phyloP scores from a whole-genome alignment of 345 rosid genomes.

The Eucalyptus tenuipes region DNA sequence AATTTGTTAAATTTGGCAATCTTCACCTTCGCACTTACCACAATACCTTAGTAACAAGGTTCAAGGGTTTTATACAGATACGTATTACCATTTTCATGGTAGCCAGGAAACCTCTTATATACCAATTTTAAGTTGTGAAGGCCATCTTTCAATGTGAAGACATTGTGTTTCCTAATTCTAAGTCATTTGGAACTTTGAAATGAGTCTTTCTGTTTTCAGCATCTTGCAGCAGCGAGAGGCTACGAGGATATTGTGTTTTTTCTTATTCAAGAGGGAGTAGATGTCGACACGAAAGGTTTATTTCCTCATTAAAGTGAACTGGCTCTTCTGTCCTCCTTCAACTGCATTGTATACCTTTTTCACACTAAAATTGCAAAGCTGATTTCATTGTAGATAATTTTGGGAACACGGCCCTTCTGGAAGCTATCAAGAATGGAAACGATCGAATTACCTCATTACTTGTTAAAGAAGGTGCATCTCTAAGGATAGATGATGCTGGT shows the following conservation, averaged over 20 bases:
- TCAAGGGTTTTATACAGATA: background rate
- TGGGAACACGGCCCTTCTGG: conserved; percentile 77
- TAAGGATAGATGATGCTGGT: conserved; percentile 66
- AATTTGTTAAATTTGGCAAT: background rate
- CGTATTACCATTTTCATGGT: background rate
- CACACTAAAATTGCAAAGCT: background rate
- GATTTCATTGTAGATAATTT: conserved; percentile 47
- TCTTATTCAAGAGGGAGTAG: conserved; percentile 54
- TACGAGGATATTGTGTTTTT: conserved; percentile 52
- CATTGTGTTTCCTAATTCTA: background rate
- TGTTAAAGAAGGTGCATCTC: conserved; percentile 51
- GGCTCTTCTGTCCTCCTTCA: background rate
- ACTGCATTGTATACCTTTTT: background rate
- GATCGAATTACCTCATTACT: conserved; percentile 55
- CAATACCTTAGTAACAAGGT: background rate
- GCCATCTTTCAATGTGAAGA: background rate
- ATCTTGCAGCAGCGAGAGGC: conserved; percentile 86
- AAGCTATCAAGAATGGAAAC: conserved; percentile 75
- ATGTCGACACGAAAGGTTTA: conserved; percentile 58
- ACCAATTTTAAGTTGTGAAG: background rate
- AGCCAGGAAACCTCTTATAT: background rate
- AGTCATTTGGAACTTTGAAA: background rate
- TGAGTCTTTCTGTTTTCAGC: conserved; percentile 33
- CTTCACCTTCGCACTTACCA: background rate
- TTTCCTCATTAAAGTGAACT: background rate